phyloP scores from a whole-genome alignment of 257 asterid genomes.

The Dorcoceras hygrometricum region DNA sequence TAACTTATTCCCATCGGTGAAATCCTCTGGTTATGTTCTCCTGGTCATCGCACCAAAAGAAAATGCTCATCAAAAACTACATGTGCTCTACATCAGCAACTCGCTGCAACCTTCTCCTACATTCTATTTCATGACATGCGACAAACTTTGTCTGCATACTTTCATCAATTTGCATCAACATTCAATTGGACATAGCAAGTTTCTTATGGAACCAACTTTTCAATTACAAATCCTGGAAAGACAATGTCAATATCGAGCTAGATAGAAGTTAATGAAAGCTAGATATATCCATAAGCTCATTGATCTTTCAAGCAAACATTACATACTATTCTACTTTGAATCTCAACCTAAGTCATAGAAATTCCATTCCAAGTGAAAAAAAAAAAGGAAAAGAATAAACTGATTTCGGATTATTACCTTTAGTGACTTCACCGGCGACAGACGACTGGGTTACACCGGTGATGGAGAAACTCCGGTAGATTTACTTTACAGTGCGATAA shows the following conservation, averaged over 20 bases:
- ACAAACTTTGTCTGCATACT: background rate
- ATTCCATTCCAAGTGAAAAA: background rate
- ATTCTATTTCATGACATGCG: background rate
- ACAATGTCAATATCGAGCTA: background rate
- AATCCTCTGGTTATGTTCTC: background rate
- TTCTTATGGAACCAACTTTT: background rate
- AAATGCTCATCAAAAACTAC: background rate
- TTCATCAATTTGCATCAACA: background rate
- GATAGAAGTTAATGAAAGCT: background rate
- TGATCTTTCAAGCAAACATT: background rate
- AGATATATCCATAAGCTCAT: too few species aligned
- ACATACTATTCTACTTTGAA: background rate
- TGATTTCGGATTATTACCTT: background rate
- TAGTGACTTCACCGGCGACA: background rate
- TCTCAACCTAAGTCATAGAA: background rate
- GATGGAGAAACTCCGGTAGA: background rate
- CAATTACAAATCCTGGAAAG: background rate
- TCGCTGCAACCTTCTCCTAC: background rate
- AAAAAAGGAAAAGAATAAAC: too few species aligned
- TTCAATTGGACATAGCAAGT: background rate
- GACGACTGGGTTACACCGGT: background rate
- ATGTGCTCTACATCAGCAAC: background rate
- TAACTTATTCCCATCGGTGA: background rate
- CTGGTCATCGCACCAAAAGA: background rate
- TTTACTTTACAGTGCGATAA: too few species aligned